Percentiles rank a stretch among this genome's conserved stretches.
phyloP scores from a whole-genome alignment of 768 basidiomycete species.

The Butyriboletus loyo region DNA sequence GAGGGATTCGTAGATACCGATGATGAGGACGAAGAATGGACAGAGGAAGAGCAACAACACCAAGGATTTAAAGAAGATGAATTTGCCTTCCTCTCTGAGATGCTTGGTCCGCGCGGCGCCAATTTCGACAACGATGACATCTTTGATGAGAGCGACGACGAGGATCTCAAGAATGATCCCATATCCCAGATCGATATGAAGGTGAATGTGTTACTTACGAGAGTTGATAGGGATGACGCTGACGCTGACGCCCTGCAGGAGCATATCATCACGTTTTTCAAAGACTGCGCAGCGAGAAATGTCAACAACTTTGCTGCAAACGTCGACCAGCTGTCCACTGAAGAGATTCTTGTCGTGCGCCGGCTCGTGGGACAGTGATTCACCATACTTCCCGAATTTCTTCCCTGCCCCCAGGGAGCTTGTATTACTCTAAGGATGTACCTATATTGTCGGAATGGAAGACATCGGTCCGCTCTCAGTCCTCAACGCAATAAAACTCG shows the following conservation, averaged over 20 bases:
- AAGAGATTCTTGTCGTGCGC: conserved; percentile 68
- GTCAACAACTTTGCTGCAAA: conserved; percentile 58
- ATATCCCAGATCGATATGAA: conserved; percentile 83
- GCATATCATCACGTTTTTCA: conserved; percentile 68
- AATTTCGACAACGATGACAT: conserved; percentile 77
- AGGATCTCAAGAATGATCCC: conserved; percentile 84
- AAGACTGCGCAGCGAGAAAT: conserved; percentile 62
- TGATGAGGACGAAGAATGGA: conserved; percentile 93
- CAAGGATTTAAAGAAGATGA: conserved; percentile 68
- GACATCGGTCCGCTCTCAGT: neutral
- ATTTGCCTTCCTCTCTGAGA: conserved; percentile 78
- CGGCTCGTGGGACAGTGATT: conserved; percentile 39
- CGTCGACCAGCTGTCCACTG: conserved; percentile 63
- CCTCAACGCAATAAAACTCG: neutral
- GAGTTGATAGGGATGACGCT: conserved; percentile 15
- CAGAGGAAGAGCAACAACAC: conserved; percentile 73
- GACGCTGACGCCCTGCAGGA: conserved; percentile 39
- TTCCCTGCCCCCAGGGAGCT: neutral
- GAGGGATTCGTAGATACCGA: conserved; percentile 66
- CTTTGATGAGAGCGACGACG: conserved; percentile 74
- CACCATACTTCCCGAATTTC: neutral
- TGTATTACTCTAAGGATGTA: conserved; percentile 15
- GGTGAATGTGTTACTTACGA: conserved; percentile 32
- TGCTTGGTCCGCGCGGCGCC: conserved; percentile 71
- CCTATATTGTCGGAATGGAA: neutral